Evolutionary conservation across 768 basidiomycete species (phyloP), one percentile per base, ranked within the genome.

Genomic region (Nidularia pulvinata): DNA sequence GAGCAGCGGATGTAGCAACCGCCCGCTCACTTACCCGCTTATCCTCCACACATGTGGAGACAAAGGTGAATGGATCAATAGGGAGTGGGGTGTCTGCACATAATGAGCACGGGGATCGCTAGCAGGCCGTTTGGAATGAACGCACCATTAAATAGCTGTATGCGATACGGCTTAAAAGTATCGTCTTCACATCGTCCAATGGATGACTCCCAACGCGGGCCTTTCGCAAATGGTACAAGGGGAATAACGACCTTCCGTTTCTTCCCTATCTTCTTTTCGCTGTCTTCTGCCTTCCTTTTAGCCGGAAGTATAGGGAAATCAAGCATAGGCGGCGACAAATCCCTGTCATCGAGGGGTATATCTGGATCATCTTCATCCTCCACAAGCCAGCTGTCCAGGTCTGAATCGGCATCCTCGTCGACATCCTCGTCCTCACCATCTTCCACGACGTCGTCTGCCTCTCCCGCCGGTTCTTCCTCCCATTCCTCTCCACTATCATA

Each of bases 401-500:
- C 93, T 10, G 88, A 91, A 63, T 90, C 91, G 2, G 73, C 76
- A 33, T 83, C 87, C 13, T 81, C 85, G 5, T 70, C 72, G 7
- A 72, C 82, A 7, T 80, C 83, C 7, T 84, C 86, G 4, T 79
- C 85, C 11, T 84, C 88, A 10, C 78, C 86, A 13, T 91, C 91
- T 5, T 89, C 86, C 6, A 79, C 72, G 6, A 88, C 82, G 51
- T 91, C 88, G 48, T 91, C 91, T 48, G 88, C 92, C 9, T 84
- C 91, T 22, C 87, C 92, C 3, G 79, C 82, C 19, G 86, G 85
- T 64, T 95, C 94, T 53, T 89, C 91, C 57, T 93, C 93, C 97
- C 97, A 98, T 60, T 98, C 97, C 60, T 88, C 93, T 11, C 93
- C 96, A 49, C 92, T 95, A 71, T 99, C 95, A 63, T 95, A 93